Evolutionary conservation across 2,329 filamentous ascomycete species (phyloP).

Genomic region (Zasmidium citrigriseum): DNA sequence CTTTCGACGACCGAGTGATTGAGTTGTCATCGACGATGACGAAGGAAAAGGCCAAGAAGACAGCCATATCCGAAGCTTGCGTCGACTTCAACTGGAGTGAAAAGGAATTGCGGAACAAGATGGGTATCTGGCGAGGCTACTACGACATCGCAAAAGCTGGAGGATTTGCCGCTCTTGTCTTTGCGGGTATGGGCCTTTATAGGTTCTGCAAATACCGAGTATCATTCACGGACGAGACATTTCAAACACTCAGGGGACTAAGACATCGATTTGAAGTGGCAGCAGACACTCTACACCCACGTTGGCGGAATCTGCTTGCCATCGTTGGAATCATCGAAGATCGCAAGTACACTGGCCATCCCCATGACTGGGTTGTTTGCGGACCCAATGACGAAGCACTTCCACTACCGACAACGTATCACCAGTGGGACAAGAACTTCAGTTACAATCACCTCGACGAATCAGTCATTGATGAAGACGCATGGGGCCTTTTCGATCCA

Average conservation of each 20-base stretch:
- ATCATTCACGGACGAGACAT: slow-evolving; percentile 54
- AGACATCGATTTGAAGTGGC: slow-evolving; percentile 46
- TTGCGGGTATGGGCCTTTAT: slow-evolving; percentile 58
- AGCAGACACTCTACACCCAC: slow-evolving; percentile 33
- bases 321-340: slow-evolving; percentile 48
- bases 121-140: slow-evolving; percentile 59
- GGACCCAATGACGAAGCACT: slow-evolving; percentile 43
- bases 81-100: slow-evolving; percentile 57
- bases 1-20: slow-evolving; percentile 54
- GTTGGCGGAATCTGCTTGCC: slow-evolving; percentile 53
- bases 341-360: slow-evolving; percentile 49
- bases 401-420: slow-evolving; percentile 49
- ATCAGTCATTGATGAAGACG: slow-evolving; percentile 50
- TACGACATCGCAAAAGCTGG: slow-evolving; percentile 60
- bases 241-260: slow-evolving; percentile 49
- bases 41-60: slow-evolving; percentile 51
- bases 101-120: slow-evolving; percentile 58
- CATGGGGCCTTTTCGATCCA: slow-evolving; percentile 54
- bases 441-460: slow-evolving; percentile 53
- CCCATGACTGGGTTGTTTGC: slow-evolving; percentile 55
- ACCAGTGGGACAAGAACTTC: slow-evolving; percentile 50
- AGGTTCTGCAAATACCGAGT: slow-evolving; percentile 62
- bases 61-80: slow-evolving; percentile 56
- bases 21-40: slow-evolving; percentile 35
- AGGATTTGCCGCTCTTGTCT: slow-evolving; percentile 58